Evolutionary conservation across 352 stramenopile species (phyloP).

Genomic region (Thalassiosira oceanica): DNA sequence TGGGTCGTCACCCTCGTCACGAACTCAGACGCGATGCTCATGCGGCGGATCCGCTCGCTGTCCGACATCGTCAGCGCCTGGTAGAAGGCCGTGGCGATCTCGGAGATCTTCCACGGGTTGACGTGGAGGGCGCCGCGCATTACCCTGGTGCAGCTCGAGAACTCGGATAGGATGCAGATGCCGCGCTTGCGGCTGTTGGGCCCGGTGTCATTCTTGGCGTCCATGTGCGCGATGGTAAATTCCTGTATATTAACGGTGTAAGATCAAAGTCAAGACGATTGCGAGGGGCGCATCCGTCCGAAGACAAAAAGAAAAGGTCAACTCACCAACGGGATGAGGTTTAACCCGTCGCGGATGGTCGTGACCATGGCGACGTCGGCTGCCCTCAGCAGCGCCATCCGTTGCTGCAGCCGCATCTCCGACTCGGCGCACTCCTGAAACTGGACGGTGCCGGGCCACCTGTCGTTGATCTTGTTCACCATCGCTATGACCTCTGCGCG

Average conservation of each 20-base stretch:
- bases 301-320: too few species aligned
- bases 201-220: too few species aligned
- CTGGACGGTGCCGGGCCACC: slow-evolving; percentile 52
- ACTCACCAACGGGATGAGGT: slow-evolving; percentile 91
- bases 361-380: slow-evolving; percentile 91
- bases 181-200: slow-evolving; percentile 72
- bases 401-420: slow-evolving; percentile 82
- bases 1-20: slow-evolving; percentile 84
- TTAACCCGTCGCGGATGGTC: slow-evolving; percentile 91
- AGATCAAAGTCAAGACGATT: too few species aligned
- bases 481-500: slow-evolving; percentile 38
- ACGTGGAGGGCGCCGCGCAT: slow-evolving; percentile 91
- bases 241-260: too few species aligned
- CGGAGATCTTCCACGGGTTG: slow-evolving; percentile 92
- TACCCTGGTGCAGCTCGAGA: slow-evolving; percentile 89
- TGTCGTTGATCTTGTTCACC: slow-evolving; percentile 58
- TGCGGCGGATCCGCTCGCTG: slow-evolving; percentile 83
- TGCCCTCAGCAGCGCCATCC: slow-evolving; percentile 87
- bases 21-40: slow-evolving; percentile 90
- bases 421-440: slow-evolving; percentile 71
- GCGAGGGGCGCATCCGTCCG: too few species aligned
- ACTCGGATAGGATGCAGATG: slow-evolving; percentile 92
- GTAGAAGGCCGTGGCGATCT: slow-evolving; percentile 79
- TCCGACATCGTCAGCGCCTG: slow-evolving; percentile 88
- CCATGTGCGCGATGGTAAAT: slow-evolving; percentile 84